Conservation (phyloP, 2,329 filamentous ascomycete genomes). For the Penicillium sp. region DNA sequence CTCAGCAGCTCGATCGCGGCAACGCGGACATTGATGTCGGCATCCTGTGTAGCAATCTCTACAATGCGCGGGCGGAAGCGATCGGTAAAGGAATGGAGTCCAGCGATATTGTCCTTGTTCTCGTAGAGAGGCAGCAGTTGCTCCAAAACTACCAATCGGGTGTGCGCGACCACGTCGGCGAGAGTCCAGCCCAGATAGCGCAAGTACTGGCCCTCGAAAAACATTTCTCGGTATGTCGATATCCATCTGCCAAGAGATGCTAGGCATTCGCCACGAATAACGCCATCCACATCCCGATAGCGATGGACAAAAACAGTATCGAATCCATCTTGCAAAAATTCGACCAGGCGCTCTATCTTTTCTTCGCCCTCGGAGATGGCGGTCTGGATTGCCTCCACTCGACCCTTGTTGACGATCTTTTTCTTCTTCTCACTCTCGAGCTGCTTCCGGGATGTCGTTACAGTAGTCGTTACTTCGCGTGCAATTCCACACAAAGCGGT, state of each 20-base stretch:
- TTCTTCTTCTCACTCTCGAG: slow-evolving; percentile 75
- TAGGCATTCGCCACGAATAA: slow-evolving; percentile 85
- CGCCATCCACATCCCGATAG: slow-evolving; percentile 90
- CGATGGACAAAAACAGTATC: slow-evolving; percentile 92
- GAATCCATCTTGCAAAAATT: slow-evolving; percentile 80
- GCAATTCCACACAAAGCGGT: slow-evolving; percentile 75
- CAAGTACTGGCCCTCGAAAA: slow-evolving; percentile 87
- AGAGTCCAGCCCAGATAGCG: slow-evolving; percentile 95
- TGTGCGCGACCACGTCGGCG: slow-evolving; percentile 74
- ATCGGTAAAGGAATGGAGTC: slow-evolving; percentile 87
- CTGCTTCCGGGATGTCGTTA: slow-evolving; percentile 76
- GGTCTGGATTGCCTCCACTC: slow-evolving; percentile 71
- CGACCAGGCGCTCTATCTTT: slow-evolving; percentile 69
- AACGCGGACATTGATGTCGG: slow-evolving; percentile 77
- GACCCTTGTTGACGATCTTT: slow-evolving; percentile 73
- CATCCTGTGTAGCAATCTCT: slow-evolving; percentile 87
- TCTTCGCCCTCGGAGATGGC: slow-evolving; percentile 70
- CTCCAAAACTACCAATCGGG: slow-evolving; percentile 81
- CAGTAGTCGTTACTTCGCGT: slow-evolving; percentile 68
- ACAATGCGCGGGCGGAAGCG: slow-evolving; percentile 83
- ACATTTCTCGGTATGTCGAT: slow-evolving; percentile 76
- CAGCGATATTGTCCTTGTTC: slow-evolving; percentile 73
- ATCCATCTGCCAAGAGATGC: slow-evolving; percentile 89
- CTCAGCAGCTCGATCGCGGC: slow-evolving; percentile 81
- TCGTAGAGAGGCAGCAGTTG: slow-evolving; percentile 80